Evolutionary conservation across 495 filamentous ascomycete species (phyloP), one percentile per base, ranked within the genome.

Genomic region (Neurospora sp.): DNA sequence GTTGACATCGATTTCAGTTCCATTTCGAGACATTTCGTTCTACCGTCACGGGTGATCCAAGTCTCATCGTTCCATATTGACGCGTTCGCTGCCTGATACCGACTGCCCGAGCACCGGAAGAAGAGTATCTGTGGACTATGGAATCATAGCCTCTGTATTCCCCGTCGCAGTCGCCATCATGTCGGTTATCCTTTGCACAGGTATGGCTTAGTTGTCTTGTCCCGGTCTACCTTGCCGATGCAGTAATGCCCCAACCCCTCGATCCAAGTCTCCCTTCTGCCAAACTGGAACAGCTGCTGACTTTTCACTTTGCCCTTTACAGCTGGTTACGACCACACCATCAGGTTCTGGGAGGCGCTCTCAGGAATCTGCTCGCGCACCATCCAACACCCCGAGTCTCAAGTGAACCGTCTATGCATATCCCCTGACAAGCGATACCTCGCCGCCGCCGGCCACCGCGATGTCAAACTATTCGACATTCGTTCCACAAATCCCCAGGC

Each of bases 281-380:
- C 54, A 62, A 14, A 8, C 2, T 5, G 48, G 23, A 66, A 35
- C 71, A 73, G 74, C 23, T 69, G 35, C n/a, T 42, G 37, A 69
- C 9, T 71, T 31, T 42, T 71, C 23, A 27, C 72, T 48, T 71
- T 70, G 46, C 46, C 20, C 62, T n/a, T 42, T 46, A 81, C 83
- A 93, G 96, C 96, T 82, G 96, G 96, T 77, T 98, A 99, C 84
- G 96, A 99, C 86, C 96, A 99, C 84, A 98, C 96, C 46, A 99
- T 99, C 78, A 90, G 96, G 71, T 99, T 99, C 86, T 99, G 96
- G 96, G 96, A 99, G 81, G 96, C 96, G 5, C 89, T 99, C 69
- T 97, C 94, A 6, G 96, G 96, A 37, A 98, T 99, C 73, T 99
- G 96, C 83, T 97, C 94, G 5, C 93, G 96, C 69, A 98, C 94